Conservation (phyloP, 345 rosid genomes). For the Arabis alpina region DNA sequence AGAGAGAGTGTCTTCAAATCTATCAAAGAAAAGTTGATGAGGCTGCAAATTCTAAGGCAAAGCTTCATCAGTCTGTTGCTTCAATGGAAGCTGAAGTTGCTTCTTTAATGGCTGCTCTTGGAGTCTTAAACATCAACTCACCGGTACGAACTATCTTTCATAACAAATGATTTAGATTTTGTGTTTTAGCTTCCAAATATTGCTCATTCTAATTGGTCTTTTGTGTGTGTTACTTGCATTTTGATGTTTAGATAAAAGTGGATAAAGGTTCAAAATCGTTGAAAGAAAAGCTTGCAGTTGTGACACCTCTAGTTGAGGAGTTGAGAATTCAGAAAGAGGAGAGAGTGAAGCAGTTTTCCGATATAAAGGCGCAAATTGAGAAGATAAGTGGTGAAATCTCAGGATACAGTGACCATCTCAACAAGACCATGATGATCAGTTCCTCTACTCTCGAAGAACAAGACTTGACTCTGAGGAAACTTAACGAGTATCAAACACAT, state of each 20-base stretch:
- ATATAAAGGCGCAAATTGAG: slow-evolving; percentile 73
- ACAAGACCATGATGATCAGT: slow-evolving; percentile 45
- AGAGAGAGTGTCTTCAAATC: slow-evolving; percentile 90
- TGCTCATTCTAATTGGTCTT: background rate
- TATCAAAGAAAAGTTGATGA: slow-evolving; percentile 92
- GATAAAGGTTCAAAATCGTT: slow-evolving; percentile 65
- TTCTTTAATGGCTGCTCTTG: slow-evolving; percentile 86
- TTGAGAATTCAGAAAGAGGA: slow-evolving; percentile 79
- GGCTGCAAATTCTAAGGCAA: slow-evolving; percentile 85
- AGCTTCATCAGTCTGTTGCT: slow-evolving; percentile 92
- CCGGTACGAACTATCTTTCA: slow-evolving; percentile 48
- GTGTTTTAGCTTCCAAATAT: background rate
- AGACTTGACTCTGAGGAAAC: slow-evolving; percentile 83
- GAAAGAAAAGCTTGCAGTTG: slow-evolving; percentile 79
- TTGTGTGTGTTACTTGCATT: background rate
- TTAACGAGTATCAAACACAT: slow-evolving; percentile 77
- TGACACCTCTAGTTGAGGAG: slow-evolving; percentile 78
- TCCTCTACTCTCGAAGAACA: slow-evolving; percentile 67
- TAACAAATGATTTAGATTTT: background rate
- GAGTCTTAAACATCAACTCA: slow-evolving; percentile 70
- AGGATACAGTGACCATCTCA: slow-evolving; percentile 57
- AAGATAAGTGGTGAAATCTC: slow-evolving; percentile 85
- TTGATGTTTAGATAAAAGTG: slow-evolving; percentile 52
- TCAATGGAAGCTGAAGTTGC: slow-evolving; percentile 96
- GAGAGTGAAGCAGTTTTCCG: slow-evolving; percentile 75